Conservation (phyloP, 441 rosid species). For the Aleurites moluccanus region DNA sequence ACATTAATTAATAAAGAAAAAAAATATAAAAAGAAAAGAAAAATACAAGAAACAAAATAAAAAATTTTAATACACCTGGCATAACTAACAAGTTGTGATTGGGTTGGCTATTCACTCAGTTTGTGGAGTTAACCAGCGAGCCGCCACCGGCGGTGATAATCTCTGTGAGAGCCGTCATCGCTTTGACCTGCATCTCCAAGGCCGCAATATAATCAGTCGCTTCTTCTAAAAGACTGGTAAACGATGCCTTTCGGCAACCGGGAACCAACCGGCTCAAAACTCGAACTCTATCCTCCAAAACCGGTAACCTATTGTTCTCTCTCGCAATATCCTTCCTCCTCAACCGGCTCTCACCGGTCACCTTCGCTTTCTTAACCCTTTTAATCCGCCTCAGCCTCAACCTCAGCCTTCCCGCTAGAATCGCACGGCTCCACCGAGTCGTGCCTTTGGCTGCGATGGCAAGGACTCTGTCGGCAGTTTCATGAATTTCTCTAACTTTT, state of each 20-base stretch:
- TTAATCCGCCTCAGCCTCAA: slow-evolving; percentile 51
- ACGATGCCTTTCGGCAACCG: slow-evolving; percentile 81
- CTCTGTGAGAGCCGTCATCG: slow-evolving; percentile 68
- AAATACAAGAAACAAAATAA: background rate
- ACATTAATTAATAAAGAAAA: slow-evolving; percentile 30
- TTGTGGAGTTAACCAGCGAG: slow-evolving; percentile 16
- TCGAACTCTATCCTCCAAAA: slow-evolving; percentile 63
- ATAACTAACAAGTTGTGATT: slow-evolving; percentile 10
- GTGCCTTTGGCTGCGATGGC: slow-evolving; percentile 75
- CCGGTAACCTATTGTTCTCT: slow-evolving; percentile 47
- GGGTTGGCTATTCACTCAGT: slow-evolving; percentile 3
- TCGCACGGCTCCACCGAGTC: slow-evolving; percentile 91
- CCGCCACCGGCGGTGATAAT: slow-evolving; percentile 36
- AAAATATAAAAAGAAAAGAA: background rate
- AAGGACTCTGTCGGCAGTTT: slow-evolving; percentile 69
- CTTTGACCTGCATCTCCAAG: slow-evolving; percentile 90
- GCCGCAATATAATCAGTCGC: slow-evolving; percentile 87
- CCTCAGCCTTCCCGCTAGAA: slow-evolving; percentile 58
- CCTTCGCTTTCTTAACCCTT: slow-evolving; percentile 40
- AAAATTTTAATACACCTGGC: slow-evolving; percentile 29
- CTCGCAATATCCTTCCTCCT: slow-evolving; percentile 49
- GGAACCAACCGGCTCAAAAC: slow-evolving; percentile 81
- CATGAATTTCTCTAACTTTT: slow-evolving; percentile 50
- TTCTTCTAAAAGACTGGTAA: slow-evolving; percentile 77
- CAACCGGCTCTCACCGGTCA: slow-evolving; percentile 39